Evolutionary conservation across 345 rosid genomes (phyloP), one percentile per base, ranked within the genome.

Genomic region (Eucalyptus brandiana): DNA sequence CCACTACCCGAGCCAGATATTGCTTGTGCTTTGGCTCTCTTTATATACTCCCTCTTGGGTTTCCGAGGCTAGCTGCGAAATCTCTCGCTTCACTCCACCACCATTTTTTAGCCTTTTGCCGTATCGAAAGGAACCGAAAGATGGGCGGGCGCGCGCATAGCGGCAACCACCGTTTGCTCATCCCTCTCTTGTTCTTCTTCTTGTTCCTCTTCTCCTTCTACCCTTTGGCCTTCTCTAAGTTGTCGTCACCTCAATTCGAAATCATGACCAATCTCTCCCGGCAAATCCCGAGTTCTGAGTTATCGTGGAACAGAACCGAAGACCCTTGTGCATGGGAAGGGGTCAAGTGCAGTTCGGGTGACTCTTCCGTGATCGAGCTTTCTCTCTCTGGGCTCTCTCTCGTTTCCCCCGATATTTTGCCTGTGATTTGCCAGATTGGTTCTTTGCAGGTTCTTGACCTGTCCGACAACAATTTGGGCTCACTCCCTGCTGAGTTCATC

Each of bases 261-360:
- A 88, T 87, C 83, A 95, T 97, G 97, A 86, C 47, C 90, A 86
- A 58, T 28, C 89, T 96, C 88, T 93, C 95, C 28, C 42, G 11
- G 34, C 12, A 16, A 9, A 93, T 94, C 1, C 86, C 87, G 88
- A 72, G 32, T 67, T 1, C 69, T 26, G n/a, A 12, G 0, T 53
- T 0, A 0, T 53, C 56, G 56, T 53, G 56, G 56, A 53, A 1
- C 0, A 53, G 10, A 24, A 19, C 56, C 56, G 10, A 53, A 0
- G 89, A 93, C 88, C 95, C 95, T 23, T 96, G 99, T 91, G 83
- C 3, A 12, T 97, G 99, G 99, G 50, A 88, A 8, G 94, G 95
- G 12, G 97, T 97, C 89, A 13, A 5, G 0, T 97, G 99, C 92
- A 92, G 26, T 87, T 50, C 89, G 60, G 60, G 12, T 90, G 85